Percentiles rank a stretch among this genome's conserved stretches.
phyloP scores from a whole-genome alignment of 176 grass and related monocot species.

The Cymbopogon citratus region DNA sequence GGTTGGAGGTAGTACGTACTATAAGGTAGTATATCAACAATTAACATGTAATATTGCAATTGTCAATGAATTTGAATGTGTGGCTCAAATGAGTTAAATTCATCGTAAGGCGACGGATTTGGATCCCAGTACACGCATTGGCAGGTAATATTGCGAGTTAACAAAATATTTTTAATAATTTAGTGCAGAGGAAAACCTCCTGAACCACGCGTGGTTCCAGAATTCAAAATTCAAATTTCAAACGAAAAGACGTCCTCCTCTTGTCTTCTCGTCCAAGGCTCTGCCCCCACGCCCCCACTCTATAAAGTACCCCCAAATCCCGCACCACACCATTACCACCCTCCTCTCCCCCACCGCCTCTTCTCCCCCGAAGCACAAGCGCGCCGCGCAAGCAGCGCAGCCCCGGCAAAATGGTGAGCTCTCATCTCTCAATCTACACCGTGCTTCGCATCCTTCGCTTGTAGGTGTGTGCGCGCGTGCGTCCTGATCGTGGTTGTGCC shows the following conservation, averaged over 20 bases:
- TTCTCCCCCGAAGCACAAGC: not conserved
- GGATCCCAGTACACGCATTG: no score
- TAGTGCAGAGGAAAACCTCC: no score
- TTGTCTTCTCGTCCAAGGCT: not conserved
- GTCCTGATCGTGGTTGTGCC: conserved; percentile 10
- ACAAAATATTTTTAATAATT: no score
- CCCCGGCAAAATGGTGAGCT: conserved; percentile 39
- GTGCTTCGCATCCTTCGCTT: not conserved
- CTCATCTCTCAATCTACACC: not conserved
- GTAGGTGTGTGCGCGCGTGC: not conserved
- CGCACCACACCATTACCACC: not conserved
- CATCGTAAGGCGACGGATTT: no score
- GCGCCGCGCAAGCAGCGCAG: conserved; percentile 10
- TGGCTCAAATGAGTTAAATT: no score
- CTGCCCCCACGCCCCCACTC: not conserved
- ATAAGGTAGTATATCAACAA: no score
- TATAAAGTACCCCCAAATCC: conserved; percentile 29
- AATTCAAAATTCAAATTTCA: not conserved
- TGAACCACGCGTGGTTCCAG: not conserved
- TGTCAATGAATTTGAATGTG: no score
- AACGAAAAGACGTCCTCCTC: no score
- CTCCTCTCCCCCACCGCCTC: not conserved
- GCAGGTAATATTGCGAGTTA: no score
- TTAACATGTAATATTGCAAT: no score
- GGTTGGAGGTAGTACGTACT: no score